Evolutionary conservation across 2,329 filamentous ascomycete genomes (phyloP), one percentile per base, ranked within the genome.

Genomic region (Pseudopyricularia javanii): DNA sequence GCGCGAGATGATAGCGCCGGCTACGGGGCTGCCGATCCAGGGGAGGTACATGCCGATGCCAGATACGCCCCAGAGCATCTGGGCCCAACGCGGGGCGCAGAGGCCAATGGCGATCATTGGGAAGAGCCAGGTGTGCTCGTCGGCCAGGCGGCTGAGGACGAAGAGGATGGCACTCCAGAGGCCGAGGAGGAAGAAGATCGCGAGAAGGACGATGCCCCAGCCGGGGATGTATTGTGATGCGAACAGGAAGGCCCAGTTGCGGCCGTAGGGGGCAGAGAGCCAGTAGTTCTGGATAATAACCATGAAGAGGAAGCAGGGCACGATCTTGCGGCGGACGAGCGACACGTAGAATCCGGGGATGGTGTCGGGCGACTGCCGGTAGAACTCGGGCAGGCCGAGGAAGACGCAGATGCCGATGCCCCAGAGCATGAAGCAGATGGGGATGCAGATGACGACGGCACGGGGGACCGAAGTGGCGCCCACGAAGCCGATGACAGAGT

Each of bases 281-380:
- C 80, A 85, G 71, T 82, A 83, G 64, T 85, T 85, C 61, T 85
- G 81, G 32, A 85, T 65, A 54, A 83, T 68, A 43, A 85, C 78
- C 3, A 78, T 74, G 54, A 81, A 66, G 64, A 84, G 79, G 68
- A 83, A 85, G 82, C 82, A 85, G 12, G 82, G 69, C 47, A 85
- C 75, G 55, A 85, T 79, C 65, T 83, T 83, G 55, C 82, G 76
- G 48, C 80, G 72, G 56, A 76, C 70, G 7, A 85, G 70, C 2
- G 79, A 78, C 52, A 69, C 73, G 66, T 85, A 85, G 69, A 86
- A 85, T 17, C 77, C 79, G 0, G 82, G 82, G 1, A 85, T 76
- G 47, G 74, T 75, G 55, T 82, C 82, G 0, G 82, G 82, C 14
- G 72, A 68, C 61, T 83, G 79, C 76, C 54, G 22, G 40, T 45